Conservation (phyloP, 306 rosid species). For the Carpinus viminea region DNA sequence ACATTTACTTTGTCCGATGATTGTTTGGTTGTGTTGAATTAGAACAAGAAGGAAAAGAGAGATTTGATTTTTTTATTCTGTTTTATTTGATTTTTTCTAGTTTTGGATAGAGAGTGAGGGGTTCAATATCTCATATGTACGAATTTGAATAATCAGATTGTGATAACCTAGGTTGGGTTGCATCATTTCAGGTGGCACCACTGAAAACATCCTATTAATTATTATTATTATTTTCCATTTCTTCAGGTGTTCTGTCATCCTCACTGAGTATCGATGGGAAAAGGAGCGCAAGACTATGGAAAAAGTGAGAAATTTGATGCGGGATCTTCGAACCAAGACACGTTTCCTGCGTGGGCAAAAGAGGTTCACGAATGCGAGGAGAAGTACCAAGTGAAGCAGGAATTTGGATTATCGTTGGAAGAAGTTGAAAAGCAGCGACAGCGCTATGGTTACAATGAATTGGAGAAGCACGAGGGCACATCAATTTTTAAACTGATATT, state of each 20-base stretch:
- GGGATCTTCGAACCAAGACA: not conserved
- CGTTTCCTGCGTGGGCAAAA: conserved; percentile 1
- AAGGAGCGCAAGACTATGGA: conserved; percentile 6
- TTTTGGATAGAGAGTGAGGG: not conserved
- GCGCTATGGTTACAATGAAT: conserved; percentile 70
- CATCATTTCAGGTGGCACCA: not conserved
- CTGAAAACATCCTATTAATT: not conserved
- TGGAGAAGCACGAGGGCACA: conserved; percentile 82
- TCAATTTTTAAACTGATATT: conserved; percentile 66
- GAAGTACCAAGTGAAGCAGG: not conserved
- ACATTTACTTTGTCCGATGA: not conserved
- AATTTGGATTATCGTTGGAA: not conserved
- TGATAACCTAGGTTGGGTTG: not conserved
- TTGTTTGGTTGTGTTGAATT: not conserved
- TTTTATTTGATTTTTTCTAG: not conserved
- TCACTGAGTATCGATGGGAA: not conserved
- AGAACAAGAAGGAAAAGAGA: not conserved
- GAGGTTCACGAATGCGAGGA: not conserved
- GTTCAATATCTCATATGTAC: not conserved
- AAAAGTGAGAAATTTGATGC: not conserved
- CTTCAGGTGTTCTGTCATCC: too few species aligned
- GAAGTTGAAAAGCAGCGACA: conserved; percentile 56
- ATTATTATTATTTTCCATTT: not conserved
- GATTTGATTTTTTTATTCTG: not conserved
- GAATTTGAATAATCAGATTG: not conserved